Conservation (phyloP, 2,329 filamentous ascomycete genomes). For the Chaetomium strumarium region DNA sequence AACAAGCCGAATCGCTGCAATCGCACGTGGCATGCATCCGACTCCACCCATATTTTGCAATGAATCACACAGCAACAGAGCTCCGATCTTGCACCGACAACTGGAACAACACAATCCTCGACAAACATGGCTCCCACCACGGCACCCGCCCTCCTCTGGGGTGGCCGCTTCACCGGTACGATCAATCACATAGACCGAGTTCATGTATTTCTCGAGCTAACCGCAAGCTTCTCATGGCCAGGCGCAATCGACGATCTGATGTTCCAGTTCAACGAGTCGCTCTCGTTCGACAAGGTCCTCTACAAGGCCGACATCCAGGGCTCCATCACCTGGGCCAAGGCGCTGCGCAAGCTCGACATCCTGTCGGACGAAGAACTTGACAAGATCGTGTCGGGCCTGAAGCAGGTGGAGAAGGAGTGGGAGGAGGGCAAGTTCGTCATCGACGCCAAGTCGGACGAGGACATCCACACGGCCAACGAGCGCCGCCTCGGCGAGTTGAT, state of each 20-base stretch:
- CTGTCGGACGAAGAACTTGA: slow-evolving; percentile 66
- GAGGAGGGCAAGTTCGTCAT: slow-evolving; percentile 44
- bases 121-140: slow-evolving; percentile 16
- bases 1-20: too few relatives aligned
- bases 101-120: background rate
- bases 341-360: slow-evolving; percentile 58
- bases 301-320: slow-evolving; percentile 77
- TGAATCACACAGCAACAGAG: too few relatives aligned
- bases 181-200: slow-evolving; percentile 1
- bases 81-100: slow-evolving; percentile 2
- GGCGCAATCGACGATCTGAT: slow-evolving; percentile 81
- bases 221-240: slow-evolving; percentile 28
- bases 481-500: slow-evolving; percentile 76
- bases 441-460: slow-evolving; percentile 48
- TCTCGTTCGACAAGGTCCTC: slow-evolving; percentile 72
- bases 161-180: slow-evolving; percentile 47
- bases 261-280: slow-evolving; percentile 76
- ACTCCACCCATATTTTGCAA: too few relatives aligned
- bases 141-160: slow-evolving; percentile 30
- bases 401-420: slow-evolving; percentile 51
- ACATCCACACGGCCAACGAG: slow-evolving; percentile 66
- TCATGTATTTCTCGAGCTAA: slow-evolving; percentile 1
- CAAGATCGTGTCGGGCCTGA: slow-evolving; percentile 67
- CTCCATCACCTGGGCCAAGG: slow-evolving; percentile 75
- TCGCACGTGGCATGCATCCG: too few relatives aligned